phyloP scores from a whole-genome alignment of 768 basidiomycete species.

The Pleurotus sapidus region DNA sequence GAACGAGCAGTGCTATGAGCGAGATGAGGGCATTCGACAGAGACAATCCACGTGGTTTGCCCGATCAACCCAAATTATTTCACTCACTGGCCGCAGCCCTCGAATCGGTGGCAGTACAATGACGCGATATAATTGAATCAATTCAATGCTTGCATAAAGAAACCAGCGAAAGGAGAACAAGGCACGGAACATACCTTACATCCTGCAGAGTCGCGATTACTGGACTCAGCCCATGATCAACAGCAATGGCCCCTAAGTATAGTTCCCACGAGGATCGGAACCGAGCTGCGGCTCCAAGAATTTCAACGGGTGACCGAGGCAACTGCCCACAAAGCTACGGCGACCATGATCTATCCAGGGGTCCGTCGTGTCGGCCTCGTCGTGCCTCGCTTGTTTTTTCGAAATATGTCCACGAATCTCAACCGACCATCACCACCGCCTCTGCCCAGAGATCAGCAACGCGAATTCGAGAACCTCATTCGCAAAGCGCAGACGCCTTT shows the following conservation, averaged over 20 bases:
- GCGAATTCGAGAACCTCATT: constrained; percentile 84
- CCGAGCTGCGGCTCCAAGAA: too few species aligned
- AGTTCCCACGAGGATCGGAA: too few species aligned
- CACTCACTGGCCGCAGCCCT: not conserved
- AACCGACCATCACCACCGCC: constrained; percentile 71
- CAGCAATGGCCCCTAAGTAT: too few species aligned
- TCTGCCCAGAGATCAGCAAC: constrained; percentile 72
- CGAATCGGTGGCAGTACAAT: not conserved
- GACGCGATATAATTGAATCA: too few species aligned
- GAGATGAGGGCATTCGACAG: not conserved
- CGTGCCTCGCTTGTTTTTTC: not conserved
- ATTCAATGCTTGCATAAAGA: too few species aligned
- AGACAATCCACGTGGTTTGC: constrained; percentile 5
- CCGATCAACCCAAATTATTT: not conserved
- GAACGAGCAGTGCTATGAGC: not conserved
- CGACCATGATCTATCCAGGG: not conserved
- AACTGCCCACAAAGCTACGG: too few species aligned
- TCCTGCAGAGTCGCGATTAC: too few species aligned
- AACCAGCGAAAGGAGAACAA: too few species aligned
- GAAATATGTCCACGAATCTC: constrained; percentile 28
- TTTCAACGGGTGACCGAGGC: too few species aligned
- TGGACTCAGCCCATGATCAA: too few species aligned
- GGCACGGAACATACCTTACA: too few species aligned
- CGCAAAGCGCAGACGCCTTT: constrained; percentile 53
- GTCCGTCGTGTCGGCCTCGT: not conserved